These are phyloP conservation scores for Wickerhamia fluorescens DNA, from an alignment of 805 yeast genomes.

Conservation along the genomic window DNA sequence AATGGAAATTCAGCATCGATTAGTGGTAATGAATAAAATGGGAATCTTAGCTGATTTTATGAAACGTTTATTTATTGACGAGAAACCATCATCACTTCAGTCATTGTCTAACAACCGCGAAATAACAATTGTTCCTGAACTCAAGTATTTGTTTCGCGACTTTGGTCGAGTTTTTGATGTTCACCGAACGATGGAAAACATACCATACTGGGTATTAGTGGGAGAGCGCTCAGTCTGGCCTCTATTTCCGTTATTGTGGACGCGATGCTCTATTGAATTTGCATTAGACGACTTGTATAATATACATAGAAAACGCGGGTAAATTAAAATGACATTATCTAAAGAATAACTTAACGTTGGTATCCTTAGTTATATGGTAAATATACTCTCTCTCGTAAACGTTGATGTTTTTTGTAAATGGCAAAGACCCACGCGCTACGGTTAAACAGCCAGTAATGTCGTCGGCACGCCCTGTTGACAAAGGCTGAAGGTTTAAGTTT, in stretches of 20 bases:
- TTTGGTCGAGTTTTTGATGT: conserved; percentile 75
- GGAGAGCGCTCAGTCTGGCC: conserved; percentile 97
- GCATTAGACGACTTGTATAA: conserved; percentile 71
- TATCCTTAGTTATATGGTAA: conserved; percentile 52
- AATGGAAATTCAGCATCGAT: conserved; percentile 77
- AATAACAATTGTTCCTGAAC: conserved; percentile 84
- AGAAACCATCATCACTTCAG: conserved; percentile 63
- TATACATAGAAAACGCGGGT: conserved; percentile 26
- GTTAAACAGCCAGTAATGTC: conserved; percentile 73
- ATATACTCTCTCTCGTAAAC: conserved; percentile 58
- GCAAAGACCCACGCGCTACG: conserved; percentile 45
- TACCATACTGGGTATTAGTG: conserved; percentile 81
- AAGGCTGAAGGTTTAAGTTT: conserved; percentile 54
- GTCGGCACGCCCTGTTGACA: conserved; percentile 73
- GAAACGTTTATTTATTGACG: conserved; percentile 79
- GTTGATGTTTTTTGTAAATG: conserved; percentile 8
- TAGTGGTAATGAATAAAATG: conserved; percentile 69
- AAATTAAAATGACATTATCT: conserved; percentile 19
- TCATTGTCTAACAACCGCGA: conserved; percentile 59
- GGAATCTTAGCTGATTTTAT: conserved; percentile 67
- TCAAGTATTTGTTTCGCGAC: conserved; percentile 61
- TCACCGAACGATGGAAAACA: conserved; percentile 59
- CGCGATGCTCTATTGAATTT: conserved; percentile 86
- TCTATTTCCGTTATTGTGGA: conserved; percentile 71
- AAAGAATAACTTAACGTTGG: conserved; percentile 37